Evolutionary conservation across 2,329 filamentous ascomycete genomes (phyloP).

Genomic region (Venturia asperata): DNA sequence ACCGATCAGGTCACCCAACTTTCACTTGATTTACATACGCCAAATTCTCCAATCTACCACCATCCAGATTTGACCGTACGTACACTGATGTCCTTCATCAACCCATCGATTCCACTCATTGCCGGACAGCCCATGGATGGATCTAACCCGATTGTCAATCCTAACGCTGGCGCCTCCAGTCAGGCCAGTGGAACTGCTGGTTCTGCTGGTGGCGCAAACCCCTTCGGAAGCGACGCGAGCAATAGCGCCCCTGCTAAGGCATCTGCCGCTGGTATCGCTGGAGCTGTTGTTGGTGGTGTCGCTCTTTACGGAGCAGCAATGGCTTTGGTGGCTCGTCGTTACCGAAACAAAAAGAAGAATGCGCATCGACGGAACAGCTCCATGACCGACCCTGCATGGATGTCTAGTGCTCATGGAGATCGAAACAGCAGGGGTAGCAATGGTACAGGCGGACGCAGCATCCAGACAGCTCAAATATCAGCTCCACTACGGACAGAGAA

Average conservation of each 20-base stretch:
- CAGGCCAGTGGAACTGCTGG: constrained; percentile 21
- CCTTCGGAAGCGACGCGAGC: constrained; percentile 43
- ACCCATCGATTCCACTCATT: constrained; percentile 68
- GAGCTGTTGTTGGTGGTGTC: constrained; percentile 70
- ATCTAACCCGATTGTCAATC: constrained; percentile 35
- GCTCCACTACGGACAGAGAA: constrained; percentile 89
- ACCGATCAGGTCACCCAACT: constrained; percentile 48
- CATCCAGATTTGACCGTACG: constrained; percentile 58
- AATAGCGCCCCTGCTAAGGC: constrained; percentile 53
- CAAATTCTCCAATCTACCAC: constrained; percentile 68
- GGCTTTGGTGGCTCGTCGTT: constrained; percentile 85
- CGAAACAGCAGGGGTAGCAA: constrained; percentile 26
- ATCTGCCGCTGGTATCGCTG: constrained; percentile 61
- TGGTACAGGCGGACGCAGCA: constrained; percentile 60
- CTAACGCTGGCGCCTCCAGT: constrained; percentile 30
- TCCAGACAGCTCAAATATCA: constrained; percentile 68
- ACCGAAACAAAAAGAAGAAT: constrained; percentile 71
- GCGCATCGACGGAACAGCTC: constrained; percentile 69
- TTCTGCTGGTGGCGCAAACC: constrained; percentile 39
- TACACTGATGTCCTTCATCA: constrained; percentile 72
- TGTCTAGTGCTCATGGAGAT: constrained; percentile 56
- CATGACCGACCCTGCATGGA: constrained; percentile 52
- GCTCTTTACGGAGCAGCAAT: constrained; percentile 88
- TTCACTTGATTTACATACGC: constrained; percentile 60
- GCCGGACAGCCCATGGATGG: constrained; percentile 41